Conservation (phyloP, 1,284 basidiomycete genomes). For the Melampsora americana region DNA sequence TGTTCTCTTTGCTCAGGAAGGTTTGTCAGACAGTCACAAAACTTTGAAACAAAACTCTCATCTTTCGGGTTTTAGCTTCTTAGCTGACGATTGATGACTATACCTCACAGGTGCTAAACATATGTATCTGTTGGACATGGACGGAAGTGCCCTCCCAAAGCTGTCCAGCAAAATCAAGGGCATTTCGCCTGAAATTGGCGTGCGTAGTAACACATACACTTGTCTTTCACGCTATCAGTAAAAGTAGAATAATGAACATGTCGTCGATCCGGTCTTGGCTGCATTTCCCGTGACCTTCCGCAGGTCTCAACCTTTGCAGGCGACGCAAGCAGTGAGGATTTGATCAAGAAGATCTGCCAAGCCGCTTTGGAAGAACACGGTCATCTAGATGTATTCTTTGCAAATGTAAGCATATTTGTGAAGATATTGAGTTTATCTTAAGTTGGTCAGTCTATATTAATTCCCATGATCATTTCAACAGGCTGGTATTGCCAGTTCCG, state of each 20-base stretch:
- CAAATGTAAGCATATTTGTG: slow-evolving; percentile 45
- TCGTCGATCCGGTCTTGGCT: neutral
- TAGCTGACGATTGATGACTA: slow-evolving; percentile 2
- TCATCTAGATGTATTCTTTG: slow-evolving; percentile 52
- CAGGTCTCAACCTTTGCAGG: slow-evolving; percentile 44
- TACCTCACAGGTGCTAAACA: slow-evolving; percentile 47
- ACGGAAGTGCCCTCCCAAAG: slow-evolving; percentile 49
- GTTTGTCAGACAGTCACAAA: slow-evolving; percentile 38
- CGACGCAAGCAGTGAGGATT: slow-evolving; percentile 50
- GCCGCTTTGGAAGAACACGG: slow-evolving; percentile 50
- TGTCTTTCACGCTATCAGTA: neutral
- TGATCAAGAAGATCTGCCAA: slow-evolving; percentile 49
- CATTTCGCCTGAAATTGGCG: slow-evolving; percentile 49
- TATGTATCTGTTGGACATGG: slow-evolving; percentile 51
- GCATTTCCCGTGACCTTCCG: neutral
- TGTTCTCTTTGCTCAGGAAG: slow-evolving; percentile 49
- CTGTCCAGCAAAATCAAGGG: slow-evolving; percentile 47
- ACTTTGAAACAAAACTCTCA: neutral
- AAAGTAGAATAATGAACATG: neutral
- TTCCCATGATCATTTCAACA: neutral
- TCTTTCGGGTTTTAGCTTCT: neutral
- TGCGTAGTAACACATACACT: slow-evolving; percentile 14
- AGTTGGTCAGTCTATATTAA: neutral
- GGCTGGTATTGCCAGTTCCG: slow-evolving; percentile 50
- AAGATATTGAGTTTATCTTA: neutral